Evolutionary conservation across 1,284 basidiomycete genomes (phyloP).

Genomic region (Amylostereum chailletii): DNA sequence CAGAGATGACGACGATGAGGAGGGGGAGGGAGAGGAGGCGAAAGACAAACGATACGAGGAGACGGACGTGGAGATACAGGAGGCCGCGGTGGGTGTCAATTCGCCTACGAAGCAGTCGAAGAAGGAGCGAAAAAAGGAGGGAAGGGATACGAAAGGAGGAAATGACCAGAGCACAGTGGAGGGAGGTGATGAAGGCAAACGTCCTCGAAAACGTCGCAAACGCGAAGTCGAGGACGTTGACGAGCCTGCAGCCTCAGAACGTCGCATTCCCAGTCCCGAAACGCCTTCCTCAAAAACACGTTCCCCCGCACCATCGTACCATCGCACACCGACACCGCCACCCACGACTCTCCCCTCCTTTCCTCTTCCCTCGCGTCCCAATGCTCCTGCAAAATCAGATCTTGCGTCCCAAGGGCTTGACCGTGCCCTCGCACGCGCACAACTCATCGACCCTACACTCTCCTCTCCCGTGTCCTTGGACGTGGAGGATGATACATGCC

Average conservation of each 20-base stretch:
- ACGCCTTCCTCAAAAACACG: background rate
- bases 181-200: slow-evolving; percentile 17
- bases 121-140: slow-evolving; percentile 21
- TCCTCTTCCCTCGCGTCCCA: slow-evolving; percentile 61
- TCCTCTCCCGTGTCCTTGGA: slow-evolving; percentile 39
- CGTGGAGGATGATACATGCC: slow-evolving; percentile 27
- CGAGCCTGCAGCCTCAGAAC: slow-evolving; percentile 14
- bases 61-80: slow-evolving; percentile 19
- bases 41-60: slow-evolving; percentile 20
- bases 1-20: slow-evolving; percentile 8
- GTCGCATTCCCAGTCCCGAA: slow-evolving; percentile 6
- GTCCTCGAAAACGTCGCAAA: slow-evolving; percentile 34
- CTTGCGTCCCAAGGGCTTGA: slow-evolving; percentile 76
- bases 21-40: slow-evolving; percentile 20
- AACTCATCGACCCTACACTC: slow-evolving; percentile 55
- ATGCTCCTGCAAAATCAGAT: slow-evolving; percentile 60
- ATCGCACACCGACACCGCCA: slow-evolving; percentile 22
- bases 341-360: slow-evolving; percentile 50
- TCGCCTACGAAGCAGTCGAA: slow-evolving; percentile 8
- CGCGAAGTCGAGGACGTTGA: slow-evolving; percentile 15
- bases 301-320: background rate
- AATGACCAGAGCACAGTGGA: slow-evolving; percentile 5
- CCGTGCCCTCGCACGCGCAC: slow-evolving; percentile 62
- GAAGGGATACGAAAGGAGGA: slow-evolving; percentile 7
- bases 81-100: background rate